These are phyloP conservation scores for Salicornia ramosissima DNA, from an alignment of 148 eudicot genomes.

Conservation along the genomic window DNA sequence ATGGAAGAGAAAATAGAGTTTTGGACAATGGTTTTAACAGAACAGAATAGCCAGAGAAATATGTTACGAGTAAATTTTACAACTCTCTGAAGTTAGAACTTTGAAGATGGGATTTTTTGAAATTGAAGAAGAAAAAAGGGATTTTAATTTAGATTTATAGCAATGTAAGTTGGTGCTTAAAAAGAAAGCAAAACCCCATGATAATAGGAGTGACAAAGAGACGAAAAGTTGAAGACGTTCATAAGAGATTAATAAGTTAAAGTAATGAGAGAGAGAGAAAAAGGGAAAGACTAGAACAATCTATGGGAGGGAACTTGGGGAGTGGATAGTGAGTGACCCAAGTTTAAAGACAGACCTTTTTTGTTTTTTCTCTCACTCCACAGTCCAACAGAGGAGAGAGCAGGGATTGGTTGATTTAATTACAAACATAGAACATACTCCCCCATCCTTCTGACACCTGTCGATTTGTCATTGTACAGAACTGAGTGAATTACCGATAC, in stretches of 20 bases:
- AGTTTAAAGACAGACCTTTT: too few relatives aligned
- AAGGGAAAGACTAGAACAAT: neutral
- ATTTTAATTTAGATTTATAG: too few relatives aligned
- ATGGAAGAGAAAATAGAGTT: neutral
- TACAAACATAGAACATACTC: too few relatives aligned
- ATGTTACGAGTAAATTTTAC: neutral
- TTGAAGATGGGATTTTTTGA: too few relatives aligned
- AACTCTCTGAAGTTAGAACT: neutral
- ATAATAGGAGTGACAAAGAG: neutral
- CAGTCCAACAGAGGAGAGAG: too few relatives aligned
- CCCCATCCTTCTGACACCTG: too few relatives aligned
- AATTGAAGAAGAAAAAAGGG: too few relatives aligned
- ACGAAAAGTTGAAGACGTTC: neutral
- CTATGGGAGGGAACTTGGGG: neutral
- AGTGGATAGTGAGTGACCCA: neutral
- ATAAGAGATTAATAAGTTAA: neutral
- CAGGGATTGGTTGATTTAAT: too few relatives aligned
- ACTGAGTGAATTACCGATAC: too few relatives aligned
- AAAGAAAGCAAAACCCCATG: neutral
- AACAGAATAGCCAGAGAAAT: neutral
- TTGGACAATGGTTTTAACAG: neutral
- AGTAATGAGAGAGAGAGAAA: neutral
- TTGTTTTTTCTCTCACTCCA: too few relatives aligned
- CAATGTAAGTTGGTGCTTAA: too few relatives aligned
- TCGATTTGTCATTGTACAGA: too few relatives aligned